Base-by-base conservation (phyloP, 106 monocot species). In the Acorus gramineus region DNA sequence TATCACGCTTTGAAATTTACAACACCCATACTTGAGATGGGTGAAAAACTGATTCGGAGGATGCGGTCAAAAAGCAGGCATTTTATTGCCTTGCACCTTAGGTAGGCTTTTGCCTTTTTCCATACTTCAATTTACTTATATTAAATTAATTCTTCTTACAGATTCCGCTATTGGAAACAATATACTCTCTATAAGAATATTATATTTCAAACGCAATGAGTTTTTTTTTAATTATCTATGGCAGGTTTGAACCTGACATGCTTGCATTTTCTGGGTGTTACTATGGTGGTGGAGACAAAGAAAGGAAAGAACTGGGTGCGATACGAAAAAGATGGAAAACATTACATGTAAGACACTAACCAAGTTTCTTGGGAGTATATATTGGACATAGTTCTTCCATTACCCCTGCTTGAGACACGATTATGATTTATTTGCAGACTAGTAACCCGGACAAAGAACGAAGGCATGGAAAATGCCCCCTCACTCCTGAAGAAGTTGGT, bases 201-300 rank as follows among this genome's bases (percentile, higher is more conserved):
- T 28, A 28, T 28, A 28, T 28, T 28, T 28, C 28, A 28, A 28
- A 28, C 28, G 1, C 28, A 28, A 28, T 28, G 28, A 28, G 28
- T 28, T 28, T 28, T 28, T 28, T 28, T 28, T 28, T 28, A 28
- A 28, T 28, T 28, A 28, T 28, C 28, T 9, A 45, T 75, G 65
- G 44, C 81, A 98, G 96, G 73, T 98, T 98, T 79, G 96, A 98
- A 62, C 87, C 91, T 28, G 96, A 98, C 63, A 98, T 98, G 96
- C 96, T 98, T 55, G 96, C 96, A 13, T 98, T 98, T 76, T 98
- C 96, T 83, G 96, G 96, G 11, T 98, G 96, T 77, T 85, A 98
- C 71, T 98, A 91, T 79, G 96, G 91, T 47, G 96, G 96, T 49
- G 96, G 91, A 62, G 91, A 88, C 13, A 98, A 85, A 53, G 96